Percentiles rank a stretch among this genome's conserved stretches.
These are phyloP conservation scores for Phyllosticta citribraziliensis DNA, from an alignment of 2,329 filamentous ascomycete genomes.

Conservation along the genomic window DNA sequence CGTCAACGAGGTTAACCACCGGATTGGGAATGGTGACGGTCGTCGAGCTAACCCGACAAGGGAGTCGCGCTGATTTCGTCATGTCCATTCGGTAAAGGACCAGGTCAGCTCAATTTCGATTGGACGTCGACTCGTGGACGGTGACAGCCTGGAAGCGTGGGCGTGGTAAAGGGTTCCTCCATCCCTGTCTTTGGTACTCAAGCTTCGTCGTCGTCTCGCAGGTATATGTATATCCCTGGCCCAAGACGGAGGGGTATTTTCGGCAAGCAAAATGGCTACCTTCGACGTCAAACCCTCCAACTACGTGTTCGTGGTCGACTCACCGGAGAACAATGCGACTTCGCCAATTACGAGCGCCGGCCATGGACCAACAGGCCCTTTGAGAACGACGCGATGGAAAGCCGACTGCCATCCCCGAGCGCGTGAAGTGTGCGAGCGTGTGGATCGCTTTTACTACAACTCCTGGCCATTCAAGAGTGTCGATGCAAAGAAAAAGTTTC, in stretches of 20 bases:
- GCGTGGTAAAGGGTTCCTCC: not conserved
- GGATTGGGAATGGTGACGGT: not conserved
- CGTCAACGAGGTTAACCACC: not conserved
- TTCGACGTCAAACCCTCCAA: not conserved
- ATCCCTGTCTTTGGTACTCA: not conserved
- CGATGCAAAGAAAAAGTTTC: constrained; percentile 24
- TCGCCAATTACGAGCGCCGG: not conserved
- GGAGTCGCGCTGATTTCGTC: not conserved
- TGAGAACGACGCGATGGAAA: not conserved
- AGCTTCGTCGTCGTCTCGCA: not conserved
- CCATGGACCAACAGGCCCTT: not conserved
- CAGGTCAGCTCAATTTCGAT: not conserved
- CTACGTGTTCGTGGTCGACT: not conserved
- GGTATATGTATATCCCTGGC: not conserved
- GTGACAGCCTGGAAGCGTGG: not conserved
- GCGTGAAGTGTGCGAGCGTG: not conserved
- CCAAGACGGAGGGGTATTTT: not conserved
- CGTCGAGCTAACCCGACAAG: not conserved
- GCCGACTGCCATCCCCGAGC: not conserved
- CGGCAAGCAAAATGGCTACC: not conserved
- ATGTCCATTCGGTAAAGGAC: not conserved
- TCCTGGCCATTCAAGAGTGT: constrained; percentile 29
- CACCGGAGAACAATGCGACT: not conserved
- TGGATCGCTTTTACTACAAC: constrained; percentile 22
- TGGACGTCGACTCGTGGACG: not conserved